Base-by-base conservation (phyloP, 345 rosid genomes). In the Syzygium oleosum region DNA sequence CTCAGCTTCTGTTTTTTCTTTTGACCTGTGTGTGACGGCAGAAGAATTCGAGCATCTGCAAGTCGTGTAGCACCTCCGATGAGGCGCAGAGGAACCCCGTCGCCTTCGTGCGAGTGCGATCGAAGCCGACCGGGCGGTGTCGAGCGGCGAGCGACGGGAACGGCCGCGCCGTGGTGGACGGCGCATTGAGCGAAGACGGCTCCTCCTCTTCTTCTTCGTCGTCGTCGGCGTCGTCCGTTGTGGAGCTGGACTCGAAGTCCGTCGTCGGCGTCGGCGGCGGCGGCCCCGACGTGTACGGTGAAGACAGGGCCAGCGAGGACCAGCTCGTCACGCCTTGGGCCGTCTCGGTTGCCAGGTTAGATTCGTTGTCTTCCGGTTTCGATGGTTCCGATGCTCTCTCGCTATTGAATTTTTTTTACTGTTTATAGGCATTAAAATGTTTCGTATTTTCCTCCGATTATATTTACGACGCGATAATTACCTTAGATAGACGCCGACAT, bases 251-350 rank as follows among this genome's bases (percentile, higher is more conserved):
- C 88, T 43, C 94, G 84, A 93, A 91, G 38, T 38, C 80, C 83
- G n/a, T 92, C 84, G 93, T 90, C 13, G 68, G 92, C 59, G 93
- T 91, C 12, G 77, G 92, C 61, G 97, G 94, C n/a, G 95, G 94
- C 6, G 95, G 93, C 73, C 92, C 88, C 88, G 96, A 97, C 58
- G 90, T 94, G 43, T 94, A 93, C 88, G 96, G 93, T 34, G 98
- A 96, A 91, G 98, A 95, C 83, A 88, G 92, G 77, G 94, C 95
- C 91, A 89, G 95, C 19, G 96, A 94, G 87, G 98, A 96, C 86
- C 94, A 92, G 91, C 92, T 93, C 59, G 94, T 95, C 86, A 97
- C 97, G 86, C 99, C 98, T 61, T 97, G 99, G 98, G 84, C 96
- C 29, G 84, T 91, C 88, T 94, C 97, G 29, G 96, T 97, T 84